phyloP scores from a whole-genome alignment of 2,329 filamentous ascomycete genomes.

The Blumeria hordei region DNA sequence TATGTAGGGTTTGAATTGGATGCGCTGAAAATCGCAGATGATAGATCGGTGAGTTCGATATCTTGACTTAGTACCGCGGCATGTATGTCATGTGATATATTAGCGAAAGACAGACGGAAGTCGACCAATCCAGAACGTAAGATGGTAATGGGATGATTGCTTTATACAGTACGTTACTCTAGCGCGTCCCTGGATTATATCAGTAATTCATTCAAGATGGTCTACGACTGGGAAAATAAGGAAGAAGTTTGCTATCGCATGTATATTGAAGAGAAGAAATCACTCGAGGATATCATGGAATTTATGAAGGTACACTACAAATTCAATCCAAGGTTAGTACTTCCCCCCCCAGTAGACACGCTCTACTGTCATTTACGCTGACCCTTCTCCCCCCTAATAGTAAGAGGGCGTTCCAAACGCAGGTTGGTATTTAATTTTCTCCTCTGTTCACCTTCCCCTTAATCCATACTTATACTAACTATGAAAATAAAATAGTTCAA shows the following conservation, averaged over 20 bases:
- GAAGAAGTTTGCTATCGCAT: conserved; percentile 40
- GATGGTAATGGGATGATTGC: no score
- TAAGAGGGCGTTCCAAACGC: conserved; percentile 52
- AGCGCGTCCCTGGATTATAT: not conserved
- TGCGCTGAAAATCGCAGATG: no score
- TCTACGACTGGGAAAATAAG: conserved; percentile 45
- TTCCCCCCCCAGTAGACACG: conserved; percentile 2
- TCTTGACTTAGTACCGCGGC: no score
- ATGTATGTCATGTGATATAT: no score
- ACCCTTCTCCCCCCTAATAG: conserved; percentile 18
- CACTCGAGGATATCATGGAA: conserved; percentile 49
- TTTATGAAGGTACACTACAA: conserved; percentile 39
- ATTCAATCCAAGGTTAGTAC: conserved; percentile 43
- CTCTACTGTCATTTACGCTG: conserved; percentile 6
- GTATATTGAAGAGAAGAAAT: conserved; percentile 53
- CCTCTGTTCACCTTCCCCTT: not conserved
- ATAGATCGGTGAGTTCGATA: no score
- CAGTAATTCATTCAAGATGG: conserved; percentile 11
- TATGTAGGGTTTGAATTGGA: no score
- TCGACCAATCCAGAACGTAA: no score
- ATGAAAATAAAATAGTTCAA: conserved; percentile 17
- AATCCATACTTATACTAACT: not conserved
- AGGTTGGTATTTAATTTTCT: conserved; percentile 14
- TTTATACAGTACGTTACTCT: not conserved
- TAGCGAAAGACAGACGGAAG: no score